These are phyloP conservation scores for Dothistroma pini DNA, from an alignment of 2,329 filamentous ascomycete genomes.

Conservation along the genomic window DNA sequence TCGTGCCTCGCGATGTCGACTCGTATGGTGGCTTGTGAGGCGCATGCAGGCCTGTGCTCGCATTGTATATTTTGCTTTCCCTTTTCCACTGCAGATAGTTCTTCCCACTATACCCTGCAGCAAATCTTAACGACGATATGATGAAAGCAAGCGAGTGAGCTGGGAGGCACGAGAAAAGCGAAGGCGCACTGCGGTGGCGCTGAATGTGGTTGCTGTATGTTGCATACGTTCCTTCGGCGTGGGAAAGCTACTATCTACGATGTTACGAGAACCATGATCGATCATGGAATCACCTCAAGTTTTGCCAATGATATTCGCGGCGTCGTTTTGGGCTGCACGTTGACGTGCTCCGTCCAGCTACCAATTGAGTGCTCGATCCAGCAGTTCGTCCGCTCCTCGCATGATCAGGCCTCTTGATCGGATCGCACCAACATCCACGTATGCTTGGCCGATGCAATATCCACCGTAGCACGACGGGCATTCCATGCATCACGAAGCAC, in stretches of 20 bases:
- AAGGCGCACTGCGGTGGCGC: background rate
- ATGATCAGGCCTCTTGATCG: background rate
- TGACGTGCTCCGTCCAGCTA: background rate
- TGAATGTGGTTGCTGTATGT: background rate
- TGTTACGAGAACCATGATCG: background rate
- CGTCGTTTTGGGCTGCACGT: background rate
- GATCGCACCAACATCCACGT: background rate
- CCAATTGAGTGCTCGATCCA: background rate
- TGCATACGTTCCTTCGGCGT: background rate
- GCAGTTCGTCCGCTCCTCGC: background rate
- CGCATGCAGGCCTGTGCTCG: background rate
- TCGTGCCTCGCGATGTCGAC: constrained; percentile 19
- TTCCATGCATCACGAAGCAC: background rate
- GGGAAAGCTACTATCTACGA: background rate
- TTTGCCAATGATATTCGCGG: background rate
- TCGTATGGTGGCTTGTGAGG: constrained; percentile 14
- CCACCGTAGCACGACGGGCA: background rate
- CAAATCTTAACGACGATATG: constrained; percentile 11
- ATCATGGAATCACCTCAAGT: background rate
- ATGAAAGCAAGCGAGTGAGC: background rate
- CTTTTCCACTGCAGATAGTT: constrained; percentile 23
- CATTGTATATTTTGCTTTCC: constrained; percentile 13
- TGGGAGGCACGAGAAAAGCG: background rate
- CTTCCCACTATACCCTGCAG: constrained; percentile 21
- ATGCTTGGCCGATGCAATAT: background rate